phyloP scores from a whole-genome alignment of 495 filamentous ascomycete species.

The Trichoderma orchidacearum region DNA sequence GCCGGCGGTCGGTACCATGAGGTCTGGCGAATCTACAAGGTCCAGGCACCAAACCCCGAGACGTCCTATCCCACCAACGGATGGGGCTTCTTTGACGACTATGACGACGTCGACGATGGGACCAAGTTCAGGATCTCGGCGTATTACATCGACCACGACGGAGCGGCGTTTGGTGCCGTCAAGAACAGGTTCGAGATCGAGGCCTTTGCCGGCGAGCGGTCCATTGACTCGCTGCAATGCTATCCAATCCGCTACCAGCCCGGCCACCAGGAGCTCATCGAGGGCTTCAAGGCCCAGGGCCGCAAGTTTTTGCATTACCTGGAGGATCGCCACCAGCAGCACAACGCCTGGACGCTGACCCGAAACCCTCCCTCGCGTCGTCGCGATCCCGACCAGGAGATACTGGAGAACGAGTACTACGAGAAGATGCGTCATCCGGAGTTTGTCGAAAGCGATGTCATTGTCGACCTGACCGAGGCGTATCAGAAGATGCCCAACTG shows the following conservation, averaged over 20 bases:
- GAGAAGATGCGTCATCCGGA: constrained; percentile 14
- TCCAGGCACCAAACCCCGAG: constrained; percentile 11
- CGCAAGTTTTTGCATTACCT: constrained; percentile 29
- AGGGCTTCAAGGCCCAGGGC: constrained; percentile 26
- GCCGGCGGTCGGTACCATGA: constrained; percentile 4
- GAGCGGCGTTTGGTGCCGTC: constrained; percentile 36
- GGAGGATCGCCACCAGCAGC: constrained; percentile 30
- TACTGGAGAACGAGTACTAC: constrained; percentile 1
- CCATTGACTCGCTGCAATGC: constrained; percentile 36
- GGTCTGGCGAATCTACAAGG: constrained; percentile 17
- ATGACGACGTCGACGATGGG: background rate
- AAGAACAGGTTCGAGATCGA: constrained; percentile 26
- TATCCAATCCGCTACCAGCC: constrained; percentile 43
- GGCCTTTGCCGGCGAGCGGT: constrained; percentile 34
- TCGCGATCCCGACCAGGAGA: constrained; percentile 5
- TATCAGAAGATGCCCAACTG: constrained; percentile 17
- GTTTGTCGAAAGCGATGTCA: constrained; percentile 29
- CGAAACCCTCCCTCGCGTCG: constrained; percentile 8
- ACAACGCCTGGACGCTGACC: constrained; percentile 28
- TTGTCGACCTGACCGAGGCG: constrained; percentile 30
- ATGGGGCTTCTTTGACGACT: constrained; percentile 4
- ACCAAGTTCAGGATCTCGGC: constrained; percentile 9
- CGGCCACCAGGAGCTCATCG: constrained; percentile 22
- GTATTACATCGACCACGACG: constrained; percentile 44
- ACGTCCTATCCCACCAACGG: constrained; percentile 6